Evolutionary conservation across 331 rosid genomes (phyloP), one percentile per base, ranked within the genome.

Genomic region (Quercus lobata): DNA sequence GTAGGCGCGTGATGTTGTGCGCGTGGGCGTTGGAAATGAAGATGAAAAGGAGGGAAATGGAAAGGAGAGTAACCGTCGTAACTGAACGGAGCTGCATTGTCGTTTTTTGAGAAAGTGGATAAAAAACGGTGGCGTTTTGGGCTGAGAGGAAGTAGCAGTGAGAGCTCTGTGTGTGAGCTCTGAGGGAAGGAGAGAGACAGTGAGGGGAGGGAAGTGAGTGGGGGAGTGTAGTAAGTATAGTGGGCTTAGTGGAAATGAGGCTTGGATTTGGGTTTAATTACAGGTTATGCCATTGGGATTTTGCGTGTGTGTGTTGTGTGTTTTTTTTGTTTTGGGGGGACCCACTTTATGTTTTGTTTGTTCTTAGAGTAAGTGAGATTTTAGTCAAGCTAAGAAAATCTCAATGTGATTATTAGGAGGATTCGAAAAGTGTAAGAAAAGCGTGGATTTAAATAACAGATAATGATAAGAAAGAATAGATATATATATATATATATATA

Each of bases 1-100:
- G 87, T 19, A 91, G 77, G 78, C 44, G 83, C 2, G 94, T 87
- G 63, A 91, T 88, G 90, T 93, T 91, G 91, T 93, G 97, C 15
- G 89, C 92, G 8, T 58, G 21, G 27, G 79, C 15, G 22, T 30
- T 4, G 53, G 80, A 16, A 53, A 29, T 1, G 24, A 77, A 5
- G 65, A 80, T 0, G 54, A 87, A 46, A 0, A 86, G 30, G 12
- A 78, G 22, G 30, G 77, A 10, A 15, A 74, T 61, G 68, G 82
- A 19, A 44, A 87, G 57, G 5, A 5, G 35, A 11, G 41, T n/a
- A 35, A 69, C 79, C 53, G 68, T 19, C 29, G 15, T 12, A 7
- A 73, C 75, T 46, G 71, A 73, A 19, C 80, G 85, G 86, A 83
- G 88, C 73, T 75, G 79, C 89, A 86, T 88, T 81, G 56, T 84